phyloP scores from a whole-genome alignment of 768 basidiomycete genomes.

The Porpolomopsis calyptriformis region DNA sequence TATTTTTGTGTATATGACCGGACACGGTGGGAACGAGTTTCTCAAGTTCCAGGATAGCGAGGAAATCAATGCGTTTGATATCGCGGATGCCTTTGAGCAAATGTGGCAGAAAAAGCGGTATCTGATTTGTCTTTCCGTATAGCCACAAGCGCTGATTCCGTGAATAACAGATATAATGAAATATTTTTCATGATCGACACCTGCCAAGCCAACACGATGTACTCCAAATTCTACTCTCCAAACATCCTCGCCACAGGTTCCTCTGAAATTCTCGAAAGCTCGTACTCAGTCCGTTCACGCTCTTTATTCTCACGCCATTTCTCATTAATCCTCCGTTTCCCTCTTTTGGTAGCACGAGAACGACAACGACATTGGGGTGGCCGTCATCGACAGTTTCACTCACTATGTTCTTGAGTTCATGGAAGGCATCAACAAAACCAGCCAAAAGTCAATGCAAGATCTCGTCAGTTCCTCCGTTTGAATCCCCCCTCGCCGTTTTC shows the following conservation, averaged over 20 bases:
- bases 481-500: background rate
- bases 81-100: conserved; percentile 97
- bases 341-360: background rate
- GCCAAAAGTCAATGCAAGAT: no score
- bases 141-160: conserved; percentile 30
- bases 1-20: conserved; percentile 96
- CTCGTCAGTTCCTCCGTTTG: conserved; percentile 40
- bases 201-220: conserved; percentile 96
- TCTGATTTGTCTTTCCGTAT: conserved; percentile 12
- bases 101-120: conserved; percentile 97
- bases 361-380: conserved; percentile 59
- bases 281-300: conserved; percentile 72
- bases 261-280: conserved; percentile 74
- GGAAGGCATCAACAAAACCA: conserved; percentile 90
- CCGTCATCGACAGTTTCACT: conserved; percentile 91
- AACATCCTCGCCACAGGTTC: conserved; percentile 89
- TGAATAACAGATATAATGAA: conserved; percentile 86
- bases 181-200: conserved; percentile 98
- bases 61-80: conserved; percentile 91
- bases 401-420: conserved; percentile 87
- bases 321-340: conserved; percentile 43
- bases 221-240: conserved; percentile 84
- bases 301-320: background rate
- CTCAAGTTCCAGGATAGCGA: conserved; percentile 99
- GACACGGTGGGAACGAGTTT: conserved; percentile 96